Evolutionary conservation across 1,284 basidiomycete genomes (phyloP), one percentile per base, ranked within the genome.

Genomic region (Uromyces viciae-fabae): DNA sequence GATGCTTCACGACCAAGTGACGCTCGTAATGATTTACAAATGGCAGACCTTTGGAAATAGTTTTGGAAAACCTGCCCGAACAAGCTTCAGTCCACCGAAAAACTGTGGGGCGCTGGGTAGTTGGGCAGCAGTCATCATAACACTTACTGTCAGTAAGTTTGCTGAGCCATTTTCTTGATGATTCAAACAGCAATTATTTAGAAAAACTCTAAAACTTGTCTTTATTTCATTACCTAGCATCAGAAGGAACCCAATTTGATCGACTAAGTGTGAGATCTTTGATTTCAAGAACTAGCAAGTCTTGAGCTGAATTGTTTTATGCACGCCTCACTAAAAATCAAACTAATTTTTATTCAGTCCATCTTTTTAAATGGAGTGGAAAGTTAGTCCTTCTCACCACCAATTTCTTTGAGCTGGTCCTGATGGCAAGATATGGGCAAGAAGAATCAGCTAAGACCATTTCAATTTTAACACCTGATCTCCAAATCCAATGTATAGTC

Each of bases 301-400:
- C 22, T 52, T 7, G 2, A n/a, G n/a, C n/a, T n/a, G n/a, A n/a
- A n/a, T n/a, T n/a, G n/a, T n/a, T n/a, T n/a, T n/a, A n/a, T n/a
- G n/a, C n/a, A 33, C 19, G 8, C 25, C 40, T 54, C 17, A 56
- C 46, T 9, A n/a, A 8, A 2, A 36, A 15, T 33, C 58, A n/a
- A 74, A 43, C 33, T 52, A 42, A 22, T 28, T 52, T 33, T 17
- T 25, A 28, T 42, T 11, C 38, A 80, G 77, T 72, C 56, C 42
- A 80, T 80, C 49, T 80, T 80, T 33, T 49, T 80, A 25, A 73
- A 62, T 33, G 54, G 69, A 58, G 77, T 80, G 40, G 77, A 80
- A 40, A 80, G 77, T 80, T 36, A 60, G 77, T 80, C 5, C 11
- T 58, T 58, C 31, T 52, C 14, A 52, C 14, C 14, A 52, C 14